Base-by-base conservation (phyloP, 2,329 filamentous ascomycete species). In the Immersiporthe knoxdaviesiana region DNA sequence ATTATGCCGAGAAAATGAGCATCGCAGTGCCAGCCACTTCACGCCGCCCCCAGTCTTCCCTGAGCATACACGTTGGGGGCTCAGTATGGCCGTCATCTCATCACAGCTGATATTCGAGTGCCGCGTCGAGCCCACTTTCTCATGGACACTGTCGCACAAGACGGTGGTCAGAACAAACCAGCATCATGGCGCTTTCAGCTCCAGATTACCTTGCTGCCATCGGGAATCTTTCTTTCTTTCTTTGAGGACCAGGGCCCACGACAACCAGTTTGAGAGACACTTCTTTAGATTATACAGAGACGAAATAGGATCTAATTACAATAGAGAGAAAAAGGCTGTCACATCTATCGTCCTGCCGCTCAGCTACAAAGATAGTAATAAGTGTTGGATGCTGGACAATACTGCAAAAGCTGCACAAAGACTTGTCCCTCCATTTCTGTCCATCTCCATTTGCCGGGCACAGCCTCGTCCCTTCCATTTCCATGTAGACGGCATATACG, bases 381-480 rank as follows among this genome's bases (percentile, higher is more conserved):
- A 3, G 24, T 56, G 30, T 16, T 6, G 16, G 41, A 32, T 1
- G 27, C 24, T 18, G 24, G 21, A 58, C n/a, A 8, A 18, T 30
- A 30, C n/a, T n/a, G n/a, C n/a, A n/a, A n/a, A n/a, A n/a, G n/a
- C n/a, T n/a, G n/a, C n/a, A n/a, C n/a, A n/a, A n/a, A n/a, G n/a
- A n/a, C n/a, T n/a, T n/a, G n/a, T n/a, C n/a, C n/a, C n/a, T n/a
- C n/a, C n/a, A n/a, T n/a, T n/a, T n/a, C 30, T 21, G 16, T 44
- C 41, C 52, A 58, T 24, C 50, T 30, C 7, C 41, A 66, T 64
- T 52, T 70, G 63, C 69, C 66, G 69, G 54, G 50, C 21, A 30
- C 4, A 37, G 58, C n/a, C 56, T 65, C n/a, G 12, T 14, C 58
- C 63, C 37, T 35, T 63, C 63, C 63, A 50, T 32, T 32, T 30